Evolutionary conservation across 495 filamentous ascomycete genomes (phyloP).

Genomic region (Podospora comata): DNA sequence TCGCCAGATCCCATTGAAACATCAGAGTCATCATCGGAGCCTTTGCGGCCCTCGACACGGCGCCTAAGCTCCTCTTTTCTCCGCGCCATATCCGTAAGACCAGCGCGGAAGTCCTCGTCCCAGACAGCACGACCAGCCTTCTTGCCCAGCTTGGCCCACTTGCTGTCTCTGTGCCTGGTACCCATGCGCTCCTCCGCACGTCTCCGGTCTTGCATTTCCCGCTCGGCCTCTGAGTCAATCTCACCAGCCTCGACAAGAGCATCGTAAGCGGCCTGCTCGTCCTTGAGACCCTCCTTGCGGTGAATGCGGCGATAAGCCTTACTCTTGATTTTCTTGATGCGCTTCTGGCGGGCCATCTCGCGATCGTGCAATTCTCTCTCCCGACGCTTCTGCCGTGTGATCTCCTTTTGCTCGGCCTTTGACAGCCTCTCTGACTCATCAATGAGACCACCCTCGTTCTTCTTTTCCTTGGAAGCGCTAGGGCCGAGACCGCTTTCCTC

Average conservation of each 20-base stretch:
- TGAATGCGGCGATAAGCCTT: slow-evolving; percentile 90
- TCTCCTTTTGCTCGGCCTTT: slow-evolving; percentile 66
- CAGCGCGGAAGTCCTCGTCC: slow-evolving; percentile 77
- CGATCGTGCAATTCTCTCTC: slow-evolving; percentile 82
- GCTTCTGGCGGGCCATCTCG: slow-evolving; percentile 84
- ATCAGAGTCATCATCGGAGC: slow-evolving; percentile 57
- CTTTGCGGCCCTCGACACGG: slow-evolving; percentile 74
- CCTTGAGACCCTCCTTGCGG: slow-evolving; percentile 74
- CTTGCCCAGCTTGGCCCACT: slow-evolving; percentile 89
- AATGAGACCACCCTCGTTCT: slow-evolving; percentile 55
- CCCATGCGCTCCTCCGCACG: slow-evolving; percentile 88
- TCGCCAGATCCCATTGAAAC: slow-evolving; percentile 50
- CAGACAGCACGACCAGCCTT: slow-evolving; percentile 72
- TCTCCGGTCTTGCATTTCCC: slow-evolving; percentile 71
- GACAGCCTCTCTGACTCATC: slow-evolving; percentile 62
- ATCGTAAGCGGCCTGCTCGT: slow-evolving; percentile 67
- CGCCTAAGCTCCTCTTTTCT: slow-evolving; percentile 81
- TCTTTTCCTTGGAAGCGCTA: slow-evolving; percentile 41
- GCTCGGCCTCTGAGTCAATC: slow-evolving; percentile 65
- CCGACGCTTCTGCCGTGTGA: slow-evolving; percentile 71
- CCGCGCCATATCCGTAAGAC: slow-evolving; percentile 76
- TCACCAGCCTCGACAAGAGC: slow-evolving; percentile 65
- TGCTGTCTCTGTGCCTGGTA: slow-evolving; percentile 82
- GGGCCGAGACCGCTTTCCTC: slow-evolving; percentile 76
- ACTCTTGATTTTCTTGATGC: slow-evolving; percentile 97